Base-by-base conservation (phyloP, 2,329 filamentous ascomycete genomes). In the Aspergillus texensis region DNA sequence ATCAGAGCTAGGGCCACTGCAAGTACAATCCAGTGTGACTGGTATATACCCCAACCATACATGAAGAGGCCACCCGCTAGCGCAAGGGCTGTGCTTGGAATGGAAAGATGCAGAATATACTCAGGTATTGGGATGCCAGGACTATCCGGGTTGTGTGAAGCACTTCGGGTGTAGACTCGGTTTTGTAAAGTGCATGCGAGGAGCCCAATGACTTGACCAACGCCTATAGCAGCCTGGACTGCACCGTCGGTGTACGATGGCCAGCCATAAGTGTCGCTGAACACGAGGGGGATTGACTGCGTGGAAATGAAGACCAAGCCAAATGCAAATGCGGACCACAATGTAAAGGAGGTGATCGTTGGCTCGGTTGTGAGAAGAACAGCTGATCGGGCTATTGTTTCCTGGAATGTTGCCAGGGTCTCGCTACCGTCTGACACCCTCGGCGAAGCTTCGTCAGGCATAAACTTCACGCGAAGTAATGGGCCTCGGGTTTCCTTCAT, bases 291-390 rank as follows among this genome's bases (percentile, higher is more conserved):
- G 6, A 81, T 78, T 4, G 75, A 77, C 48, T 77, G 75, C 16
- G 80, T 80, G 68, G 80, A 81, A 3, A 82, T 70, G 62, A 80
- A 82, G 0, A 82, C 67, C 2, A 79, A 79, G 2, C 79, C 80
- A 60, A 79, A 77, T 0, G 79, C 79, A 65, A 82, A 82, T 12
- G 74, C 71, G 8, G 80, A 79, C 80, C 79, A 82, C 1, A 82
- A 64, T 0, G 78, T 79, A 56, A 80, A 78, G 48, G 76, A 78
- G 11, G 75, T 79, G 1, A 82, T 75, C 5, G 82, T 77, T 0
- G 79, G 78, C 52, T 82, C 79, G 4, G 79, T 82, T 62, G 77
- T 70, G 6, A 80, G 76, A 65, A 83, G 63, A 9, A 71, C 30
- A 9, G 74, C 69, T 1, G 79, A 78, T 6, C 79, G 71, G 58